Conservation (phyloP, 441 rosid genomes). For the Eutrema salsugineum region DNA sequence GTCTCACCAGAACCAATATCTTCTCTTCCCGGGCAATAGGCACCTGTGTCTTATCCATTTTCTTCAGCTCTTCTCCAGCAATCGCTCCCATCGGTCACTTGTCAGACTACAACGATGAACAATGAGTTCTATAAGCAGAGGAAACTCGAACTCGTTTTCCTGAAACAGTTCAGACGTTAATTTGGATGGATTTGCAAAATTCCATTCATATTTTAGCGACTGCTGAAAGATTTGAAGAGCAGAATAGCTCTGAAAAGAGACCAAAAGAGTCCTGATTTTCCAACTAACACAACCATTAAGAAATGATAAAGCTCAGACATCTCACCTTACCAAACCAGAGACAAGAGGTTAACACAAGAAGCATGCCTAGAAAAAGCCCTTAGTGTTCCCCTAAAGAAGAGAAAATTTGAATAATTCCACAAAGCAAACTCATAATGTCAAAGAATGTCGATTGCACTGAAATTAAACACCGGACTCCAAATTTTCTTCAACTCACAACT, state of each 20-base stretch:
- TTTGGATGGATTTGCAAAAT: constrained; percentile 38
- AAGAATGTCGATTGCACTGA: background rate
- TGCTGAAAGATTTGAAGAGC: constrained; percentile 23
- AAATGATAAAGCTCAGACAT: constrained; percentile 24
- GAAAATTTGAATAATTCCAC: background rate
- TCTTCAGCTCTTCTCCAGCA: constrained; percentile 67
- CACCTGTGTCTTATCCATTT: constrained; percentile 61
- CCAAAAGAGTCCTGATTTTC: constrained; percentile 39
- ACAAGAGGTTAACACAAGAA: constrained; percentile 16
- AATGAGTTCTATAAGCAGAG: constrained; percentile 24
- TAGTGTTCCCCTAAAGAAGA: background rate
- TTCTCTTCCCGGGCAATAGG: constrained; percentile 60
- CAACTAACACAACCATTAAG: constrained; percentile 47
- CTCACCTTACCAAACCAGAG: constrained; percentile 17
- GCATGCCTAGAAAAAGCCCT: constrained; percentile 15
- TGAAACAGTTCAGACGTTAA: constrained; percentile 34
- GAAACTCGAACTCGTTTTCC: constrained; percentile 31
- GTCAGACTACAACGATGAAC: constrained; percentile 28
- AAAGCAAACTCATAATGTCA: background rate
- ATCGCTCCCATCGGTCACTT: constrained; percentile 63
- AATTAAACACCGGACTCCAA: background rate
- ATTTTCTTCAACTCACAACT: constrained; percentile 2
- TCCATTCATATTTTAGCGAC: constrained; percentile 25
- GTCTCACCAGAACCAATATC: constrained; percentile 84
- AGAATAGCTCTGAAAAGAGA: constrained; percentile 45